Percentiles rank a stretch among this genome's conserved stretches.
phyloP scores from a whole-genome alignment of 768 basidiomycete species.

The Tylopilus cervinicoccineus region DNA sequence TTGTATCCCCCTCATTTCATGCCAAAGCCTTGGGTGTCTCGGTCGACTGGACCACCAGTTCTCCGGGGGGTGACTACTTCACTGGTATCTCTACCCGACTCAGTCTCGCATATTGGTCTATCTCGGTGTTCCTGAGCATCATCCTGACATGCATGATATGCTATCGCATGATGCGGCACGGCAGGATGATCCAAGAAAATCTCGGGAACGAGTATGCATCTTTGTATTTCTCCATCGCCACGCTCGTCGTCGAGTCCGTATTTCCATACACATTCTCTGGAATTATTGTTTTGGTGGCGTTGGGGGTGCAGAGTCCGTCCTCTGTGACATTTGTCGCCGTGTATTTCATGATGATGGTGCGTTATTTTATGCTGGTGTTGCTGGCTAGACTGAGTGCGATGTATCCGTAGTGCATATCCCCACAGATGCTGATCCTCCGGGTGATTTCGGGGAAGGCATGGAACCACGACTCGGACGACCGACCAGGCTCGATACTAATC shows the following conservation, averaged over 20 bases:
- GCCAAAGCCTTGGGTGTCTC: constrained; percentile 12
- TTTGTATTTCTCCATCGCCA: constrained; percentile 8
- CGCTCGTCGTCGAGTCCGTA: constrained; percentile 6
- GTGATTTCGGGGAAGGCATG: constrained; percentile 15
- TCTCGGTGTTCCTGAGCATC: background rate
- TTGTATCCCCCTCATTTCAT: background rate
- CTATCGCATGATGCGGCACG: constrained; percentile 12
- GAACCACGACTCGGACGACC: constrained; percentile 1
- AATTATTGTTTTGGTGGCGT: background rate
- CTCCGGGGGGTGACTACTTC: constrained; percentile 12
- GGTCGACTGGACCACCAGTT: constrained; percentile 6
- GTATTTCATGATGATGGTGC: constrained; percentile 12
- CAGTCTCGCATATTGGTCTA: constrained; percentile 10
- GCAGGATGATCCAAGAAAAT: background rate
- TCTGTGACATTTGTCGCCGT: constrained; percentile 6
- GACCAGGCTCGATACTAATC: background rate
- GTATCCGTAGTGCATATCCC: constrained; percentile 18
- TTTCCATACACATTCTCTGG: constrained; percentile 14
- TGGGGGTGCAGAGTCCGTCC: constrained; percentile 10
- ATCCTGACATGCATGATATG: constrained; percentile 11
- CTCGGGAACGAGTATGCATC: constrained; percentile 4
- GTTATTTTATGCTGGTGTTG: too few relatives aligned
- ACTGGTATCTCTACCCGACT: constrained; percentile 1
- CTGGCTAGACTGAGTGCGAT: background rate
- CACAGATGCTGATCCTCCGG: constrained; percentile 20